phyloP scores from a whole-genome alignment of 371 early-diverging fungal species.

The Apophysomyces sp. region DNA sequence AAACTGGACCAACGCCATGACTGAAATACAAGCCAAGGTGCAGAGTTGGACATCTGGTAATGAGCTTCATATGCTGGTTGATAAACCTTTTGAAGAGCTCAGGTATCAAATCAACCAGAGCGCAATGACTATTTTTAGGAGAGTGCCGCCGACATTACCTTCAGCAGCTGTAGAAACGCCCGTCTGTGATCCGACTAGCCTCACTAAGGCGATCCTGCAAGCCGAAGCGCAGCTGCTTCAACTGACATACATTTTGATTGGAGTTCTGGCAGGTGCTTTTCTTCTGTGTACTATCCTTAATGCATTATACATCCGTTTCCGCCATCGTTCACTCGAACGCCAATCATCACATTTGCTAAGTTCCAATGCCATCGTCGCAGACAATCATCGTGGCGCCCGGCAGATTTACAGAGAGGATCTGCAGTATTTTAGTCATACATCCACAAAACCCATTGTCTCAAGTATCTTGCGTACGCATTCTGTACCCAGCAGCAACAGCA shows the following conservation, averaged over 20 bases:
- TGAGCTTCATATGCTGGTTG: constrained; percentile 12
- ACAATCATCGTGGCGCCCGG: too few relatives aligned
- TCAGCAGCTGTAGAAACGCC: neutral
- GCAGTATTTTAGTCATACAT: neutral
- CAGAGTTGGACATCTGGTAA: constrained; percentile 26
- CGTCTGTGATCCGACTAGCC: neutral
- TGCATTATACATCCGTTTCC: neutral
- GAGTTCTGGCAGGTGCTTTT: neutral
- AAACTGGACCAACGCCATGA: constrained; percentile 26
- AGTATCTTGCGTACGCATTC: neutral
- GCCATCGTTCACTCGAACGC: neutral
- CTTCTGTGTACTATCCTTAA: neutral
- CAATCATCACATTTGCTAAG: neutral
- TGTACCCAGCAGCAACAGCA: neutral
- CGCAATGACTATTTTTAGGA: neutral
- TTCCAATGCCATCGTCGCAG: too few relatives aligned
- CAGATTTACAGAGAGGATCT: neutral
- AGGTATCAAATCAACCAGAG: constrained; percentile 19
- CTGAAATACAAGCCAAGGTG: constrained; percentile 17
- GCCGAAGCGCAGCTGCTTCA: too few relatives aligned
- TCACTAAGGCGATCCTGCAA: too few relatives aligned
- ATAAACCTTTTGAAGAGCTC: constrained; percentile 23
- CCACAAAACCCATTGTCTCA: neutral
- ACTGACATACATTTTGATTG: neutral
- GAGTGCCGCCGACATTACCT: neutral